Evolutionary conservation across 306 rosid genomes (phyloP), one percentile per base, ranked within the genome.

Genomic region (Rosa rugosa): DNA sequence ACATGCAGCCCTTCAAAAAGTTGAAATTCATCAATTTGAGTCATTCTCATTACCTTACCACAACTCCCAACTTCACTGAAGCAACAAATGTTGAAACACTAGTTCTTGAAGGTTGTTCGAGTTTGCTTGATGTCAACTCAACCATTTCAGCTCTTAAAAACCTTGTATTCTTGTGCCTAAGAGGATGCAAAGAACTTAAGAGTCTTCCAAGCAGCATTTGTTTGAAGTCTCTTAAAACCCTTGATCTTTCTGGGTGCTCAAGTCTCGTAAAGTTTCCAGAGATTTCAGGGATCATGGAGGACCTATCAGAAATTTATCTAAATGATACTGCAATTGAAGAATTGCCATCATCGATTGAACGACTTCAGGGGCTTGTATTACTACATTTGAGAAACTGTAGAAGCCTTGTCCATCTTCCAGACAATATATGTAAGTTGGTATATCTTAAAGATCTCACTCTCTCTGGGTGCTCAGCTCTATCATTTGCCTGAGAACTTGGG

Each of bases 51-150:
- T 14, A 46, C 13, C 72, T 82, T 4, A 65, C 41, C 11, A 31
- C 68, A 70, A 42, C 60, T 2, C 85, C 82, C 5, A 25, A 82
- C 79, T 69, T 82, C 36, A 65, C 82, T 34, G 17, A 36, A 13
- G 79, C 85, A 38, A 47, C 14, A 1, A 66, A 51, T 54, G 76
- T 82, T 38, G 46, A 72, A 38, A 22, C 9, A 12, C 6, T 77
- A 14, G 25, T 49, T 67, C 74, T 77, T 40, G 67, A 67, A 47
- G 63, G 46, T 18, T 77, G 80, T 67, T 50, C 66, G 2, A 82
- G 47, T 53, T 66, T 82, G 73, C 8, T 16, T 42, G 0, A 45
- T 0, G 71, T 82, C 22, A 18, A 53, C 10, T 78, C 79, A 11
- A 54, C 65, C 45, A 22, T 77, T 66, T 20, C 80, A 51, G 17